A percentile compares a stretch with the other conserved stretches of the same genome.
These are phyloP conservation scores for Rhodotorula glutinis DNA, from an alignment of 1,284 basidiomycete species.

Conservation along the genomic window DNA sequence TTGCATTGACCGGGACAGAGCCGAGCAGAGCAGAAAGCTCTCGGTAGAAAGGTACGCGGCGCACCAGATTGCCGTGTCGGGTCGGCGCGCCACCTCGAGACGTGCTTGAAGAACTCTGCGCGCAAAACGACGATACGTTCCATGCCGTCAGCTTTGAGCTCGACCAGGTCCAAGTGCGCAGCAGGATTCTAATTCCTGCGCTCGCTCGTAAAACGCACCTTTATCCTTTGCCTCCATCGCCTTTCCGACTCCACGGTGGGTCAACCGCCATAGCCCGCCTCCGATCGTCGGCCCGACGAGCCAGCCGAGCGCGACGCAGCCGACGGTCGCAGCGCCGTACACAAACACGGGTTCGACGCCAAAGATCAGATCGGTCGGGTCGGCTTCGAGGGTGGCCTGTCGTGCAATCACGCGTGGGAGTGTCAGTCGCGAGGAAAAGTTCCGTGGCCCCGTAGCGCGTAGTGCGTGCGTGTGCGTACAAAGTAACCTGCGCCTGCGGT, in stretches of 20 bases:
- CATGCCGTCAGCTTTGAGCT: no score
- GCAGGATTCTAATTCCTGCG: no score
- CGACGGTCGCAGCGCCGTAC: slow-evolving; percentile 40
- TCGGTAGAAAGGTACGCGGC: not conserved
- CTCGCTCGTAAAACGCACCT: slow-evolving; percentile 5
- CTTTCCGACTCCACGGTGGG: slow-evolving; percentile 29
- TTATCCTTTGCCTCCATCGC: slow-evolving; percentile 43
- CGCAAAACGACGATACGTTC: not conserved
- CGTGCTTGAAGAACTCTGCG: slow-evolving; percentile 41
- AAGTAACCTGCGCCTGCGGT: slow-evolving; percentile 32
- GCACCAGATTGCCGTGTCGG: slow-evolving; percentile 38
- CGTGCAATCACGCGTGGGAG: no score
- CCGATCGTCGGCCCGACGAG: slow-evolving; percentile 42
- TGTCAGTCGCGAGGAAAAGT: no score
- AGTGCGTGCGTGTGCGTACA: no score
- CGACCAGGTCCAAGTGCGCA: no score
- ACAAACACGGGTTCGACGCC: slow-evolving; percentile 42
- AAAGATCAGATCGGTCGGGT: slow-evolving; percentile 37
- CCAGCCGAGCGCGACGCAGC: slow-evolving; percentile 42
- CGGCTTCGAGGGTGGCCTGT: slow-evolving; percentile 32
- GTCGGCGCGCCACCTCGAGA: slow-evolving; percentile 41
- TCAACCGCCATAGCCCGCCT: slow-evolving; percentile 34
- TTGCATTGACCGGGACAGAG: no score
- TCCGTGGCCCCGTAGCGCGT: no score
- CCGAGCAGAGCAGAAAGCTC: no score